A percentile compares a stretch with the other conserved stretches of the same genome.
Evolutionary conservation across 2,329 filamentous ascomycete genomes (phyloP).

Genomic region (Nemania serpens): DNA sequence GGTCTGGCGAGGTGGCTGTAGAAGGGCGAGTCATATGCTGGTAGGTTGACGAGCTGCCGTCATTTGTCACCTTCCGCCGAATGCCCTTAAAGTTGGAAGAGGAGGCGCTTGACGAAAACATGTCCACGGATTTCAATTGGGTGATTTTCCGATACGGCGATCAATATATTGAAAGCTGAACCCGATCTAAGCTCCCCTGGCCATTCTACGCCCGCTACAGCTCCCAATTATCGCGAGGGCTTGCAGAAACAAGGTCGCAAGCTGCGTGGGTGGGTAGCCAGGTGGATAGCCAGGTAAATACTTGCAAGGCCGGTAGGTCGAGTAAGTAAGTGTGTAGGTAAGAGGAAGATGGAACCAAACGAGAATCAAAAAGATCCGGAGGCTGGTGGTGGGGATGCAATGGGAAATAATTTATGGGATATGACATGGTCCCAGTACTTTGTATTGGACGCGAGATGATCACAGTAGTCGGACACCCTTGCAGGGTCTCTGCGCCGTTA

Average conservation of each 20-base stretch:
- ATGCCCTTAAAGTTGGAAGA: conserved; percentile 34
- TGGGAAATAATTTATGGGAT: conserved; percentile 38
- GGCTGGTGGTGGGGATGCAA: conserved; percentile 36
- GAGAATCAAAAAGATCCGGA: conserved; percentile 12
- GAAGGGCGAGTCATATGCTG: conserved; percentile 29
- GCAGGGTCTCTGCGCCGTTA: conserved; percentile 35
- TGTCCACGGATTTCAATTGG: conserved; percentile 29
- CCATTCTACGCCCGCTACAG: conserved; percentile 22
- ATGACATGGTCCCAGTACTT: conserved; percentile 36
- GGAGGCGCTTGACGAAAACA: conserved; percentile 37
- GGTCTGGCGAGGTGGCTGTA: conserved; percentile 26
- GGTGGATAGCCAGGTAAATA: neutral
- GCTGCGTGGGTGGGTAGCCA: conserved; percentile 11
- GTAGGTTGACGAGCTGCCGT: conserved; percentile 23
- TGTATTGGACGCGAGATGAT: conserved; percentile 38
- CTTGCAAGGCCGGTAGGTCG: too few species aligned
- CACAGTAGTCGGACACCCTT: conserved; percentile 38
- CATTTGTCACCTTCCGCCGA: conserved; percentile 30
- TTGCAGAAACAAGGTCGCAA: conserved; percentile 29
- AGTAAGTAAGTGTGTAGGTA: conserved; percentile 5
- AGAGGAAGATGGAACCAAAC: conserved; percentile 31
- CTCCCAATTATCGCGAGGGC: conserved; percentile 32
- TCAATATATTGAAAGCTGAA: conserved; percentile 29
- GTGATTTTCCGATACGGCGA: conserved; percentile 25
- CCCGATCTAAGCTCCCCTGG: conserved; percentile 28